These are phyloP conservation scores for Mortierella sp. DNA, from an alignment of 371 early-diverging fungal species.

Conservation along the genomic window DNA sequence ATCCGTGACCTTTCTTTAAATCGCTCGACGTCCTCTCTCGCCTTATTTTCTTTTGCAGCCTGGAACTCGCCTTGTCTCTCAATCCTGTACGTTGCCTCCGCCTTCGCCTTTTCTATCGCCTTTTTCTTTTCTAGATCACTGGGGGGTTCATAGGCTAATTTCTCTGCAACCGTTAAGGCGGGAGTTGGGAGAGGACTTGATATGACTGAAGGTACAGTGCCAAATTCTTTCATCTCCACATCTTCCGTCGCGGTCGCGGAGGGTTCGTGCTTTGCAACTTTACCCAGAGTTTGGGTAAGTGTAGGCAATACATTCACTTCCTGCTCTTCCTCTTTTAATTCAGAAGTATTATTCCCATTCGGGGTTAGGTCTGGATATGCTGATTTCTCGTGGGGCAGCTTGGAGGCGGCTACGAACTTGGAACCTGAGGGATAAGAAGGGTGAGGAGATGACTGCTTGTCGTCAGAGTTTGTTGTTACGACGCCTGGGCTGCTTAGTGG, in stretches of 20 bases:
- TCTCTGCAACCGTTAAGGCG: constrained; percentile 16
- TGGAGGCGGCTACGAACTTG: constrained; percentile 9
- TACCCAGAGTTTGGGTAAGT: background rate
- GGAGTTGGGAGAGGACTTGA: constrained; percentile 4
- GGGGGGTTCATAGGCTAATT: constrained; percentile 15
- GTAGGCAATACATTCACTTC: background rate
- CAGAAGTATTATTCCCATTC: background rate
- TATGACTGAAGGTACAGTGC: background rate
- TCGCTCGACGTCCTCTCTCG: constrained; percentile 28
- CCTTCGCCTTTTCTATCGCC: constrained; percentile 24
- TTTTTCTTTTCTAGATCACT: constrained; percentile 29
- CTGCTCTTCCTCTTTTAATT: constrained; percentile 4
- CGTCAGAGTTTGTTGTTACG: background rate
- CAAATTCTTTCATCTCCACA: constrained; percentile 12
- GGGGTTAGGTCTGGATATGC: background rate
- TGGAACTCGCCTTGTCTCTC: constrained; percentile 23
- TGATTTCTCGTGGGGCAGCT: constrained; percentile 7
- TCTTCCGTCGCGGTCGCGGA: constrained; percentile 3
- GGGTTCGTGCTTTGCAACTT: background rate
- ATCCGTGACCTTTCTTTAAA: constrained; percentile 36
- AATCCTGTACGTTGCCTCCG: constrained; percentile 25
- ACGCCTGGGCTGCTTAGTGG: constrained; percentile 26
- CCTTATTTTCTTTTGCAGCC: constrained; percentile 22
- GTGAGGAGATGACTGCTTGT: constrained; percentile 4
- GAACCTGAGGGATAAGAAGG: constrained; percentile 1